Base-by-base conservation (phyloP, 2,329 filamentous ascomycete species). In the Fusarium verticillioides region DNA sequence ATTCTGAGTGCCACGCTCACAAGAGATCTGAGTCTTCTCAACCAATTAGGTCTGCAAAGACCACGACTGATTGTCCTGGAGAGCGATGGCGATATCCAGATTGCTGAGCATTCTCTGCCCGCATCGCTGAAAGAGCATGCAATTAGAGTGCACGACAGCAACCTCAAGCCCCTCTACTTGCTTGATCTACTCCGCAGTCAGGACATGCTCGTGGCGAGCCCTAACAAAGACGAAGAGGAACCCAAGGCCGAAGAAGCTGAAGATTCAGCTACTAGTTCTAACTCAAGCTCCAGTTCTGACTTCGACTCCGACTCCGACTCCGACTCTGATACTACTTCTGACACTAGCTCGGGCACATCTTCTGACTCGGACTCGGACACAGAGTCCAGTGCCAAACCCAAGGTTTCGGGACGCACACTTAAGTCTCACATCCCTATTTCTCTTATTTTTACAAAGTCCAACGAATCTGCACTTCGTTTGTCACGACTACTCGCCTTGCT, bases 1-100 rank as follows among this genome's bases (percentile, higher is more conserved):
- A 88, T 98, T 59, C 87, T 98, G 7, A 97, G 94, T 80, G 96
- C 96, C 10, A 98, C 96, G 0, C 94, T 98, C 90, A 97, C 95
- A 4, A 89, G 91, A 64, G 95, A 98, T 78, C 85, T 97, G 53
- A 93, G 93, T 40, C 91, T 96, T 68, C 84, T 98, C 26, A 92
- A 89, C 62, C 91, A 90, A 2, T 82, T 98, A 42, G 92, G 89
- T 67, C 85, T 98, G 36, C 86, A 87, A 34, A 87, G 93, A 59
- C 96, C 96, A 7, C 92, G 89, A 66, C 84, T 98, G 52, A 88
- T 98, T 1, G 88, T 94, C 2, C 87, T 97, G 19, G 92, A 95
- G 69, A 89, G 88, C 36, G 79, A 82, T 39, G 79, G 77, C 2
- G 77, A 80, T 89, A 60, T 89, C 78, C 65, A 79, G 53, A 81